Evolutionary conservation across 2,329 filamentous ascomycete genomes (phyloP), one percentile per base, ranked within the genome.

Genomic region (Didymella segeticola): DNA sequence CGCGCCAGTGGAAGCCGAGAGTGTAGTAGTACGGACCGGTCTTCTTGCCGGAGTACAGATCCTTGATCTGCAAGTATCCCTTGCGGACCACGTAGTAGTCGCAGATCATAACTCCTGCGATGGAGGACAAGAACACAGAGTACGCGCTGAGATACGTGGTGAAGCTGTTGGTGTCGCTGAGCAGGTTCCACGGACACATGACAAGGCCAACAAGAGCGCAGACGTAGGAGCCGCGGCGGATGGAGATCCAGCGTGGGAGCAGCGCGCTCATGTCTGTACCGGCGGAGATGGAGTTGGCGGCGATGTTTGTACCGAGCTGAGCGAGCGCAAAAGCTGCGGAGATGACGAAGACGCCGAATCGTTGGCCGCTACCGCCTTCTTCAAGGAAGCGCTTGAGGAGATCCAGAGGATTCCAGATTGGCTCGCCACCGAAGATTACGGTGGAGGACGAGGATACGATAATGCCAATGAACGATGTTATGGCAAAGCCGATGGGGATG

Each of bases 81-180:
- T 83, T 87, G 53, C 93, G 89, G 5, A 96, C 90, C 50, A 89
- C 58, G 75, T 96, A 97, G 79, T 97, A 97, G 75, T 97, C 93
- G 63, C 82, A 84, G 56, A 92, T 80, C 78, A 96, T 95, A 60
- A 96, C 91, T n/a, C 93, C 93, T 0, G 91, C 92, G 58, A 97
- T 96, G 36, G 89, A 91, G 54, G 89, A 93, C n/a, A 97, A 83
- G 77, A 97, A 97, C 51, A 97, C 91, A 3, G 89, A 92, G 79
- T 96, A 96, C 1, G 93, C 89, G 1, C 90, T 95, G 1, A 97
- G 85, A 70, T 96, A 96, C 3, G 90, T 96, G 0, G 90, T 95
- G 78, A 96, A 96, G 75, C 88, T 87, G 79, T 93, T 96, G 37
- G 85, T 85, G 37, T 80, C 80, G 2, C 83, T 86, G 8, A 96